phyloP scores from a whole-genome alignment of 140 eudicot species.

The Flaveria floridana region DNA sequence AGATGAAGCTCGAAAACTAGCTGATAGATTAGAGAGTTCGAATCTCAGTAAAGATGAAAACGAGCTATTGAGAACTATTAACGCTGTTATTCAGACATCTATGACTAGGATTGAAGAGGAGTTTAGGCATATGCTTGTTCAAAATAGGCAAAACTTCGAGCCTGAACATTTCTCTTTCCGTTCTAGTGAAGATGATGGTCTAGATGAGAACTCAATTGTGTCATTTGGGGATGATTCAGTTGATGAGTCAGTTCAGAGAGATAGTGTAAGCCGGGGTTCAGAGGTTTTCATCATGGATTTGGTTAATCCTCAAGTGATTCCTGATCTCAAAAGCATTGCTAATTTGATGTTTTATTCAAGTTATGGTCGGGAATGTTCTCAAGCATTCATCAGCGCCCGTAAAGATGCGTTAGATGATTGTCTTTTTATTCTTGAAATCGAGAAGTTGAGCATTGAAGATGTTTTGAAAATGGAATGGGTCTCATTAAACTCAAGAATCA shows the following conservation, averaged over 20 bases:
- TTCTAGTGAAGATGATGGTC: slow-evolving; percentile 71
- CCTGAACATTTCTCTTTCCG: slow-evolving; percentile 85
- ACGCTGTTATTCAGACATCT: slow-evolving; percentile 68
- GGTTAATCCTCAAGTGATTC: slow-evolving; percentile 61
- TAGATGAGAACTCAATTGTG: slow-evolving; percentile 53
- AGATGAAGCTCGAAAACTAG: slow-evolving; percentile 64
- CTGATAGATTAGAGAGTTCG: slow-evolving; percentile 51
- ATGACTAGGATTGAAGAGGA: slow-evolving; percentile 86
- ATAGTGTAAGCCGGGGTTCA: slow-evolving; percentile 61
- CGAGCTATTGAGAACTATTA: slow-evolving; percentile 45
- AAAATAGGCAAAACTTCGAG: slow-evolving; percentile 77
- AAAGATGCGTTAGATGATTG: slow-evolving; percentile 85
- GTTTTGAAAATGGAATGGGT: slow-evolving; percentile 89
- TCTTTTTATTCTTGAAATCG: slow-evolving; percentile 73
- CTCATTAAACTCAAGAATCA: slow-evolving; percentile 63
- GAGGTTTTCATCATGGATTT: slow-evolving; percentile 70
- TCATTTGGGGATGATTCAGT: slow-evolving; percentile 77
- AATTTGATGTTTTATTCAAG: slow-evolving; percentile 66
- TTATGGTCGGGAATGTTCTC: slow-evolving; percentile 78
- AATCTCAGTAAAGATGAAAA: slow-evolving; percentile 42
- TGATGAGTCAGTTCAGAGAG: slow-evolving; percentile 65
- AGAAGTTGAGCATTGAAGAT: slow-evolving; percentile 79
- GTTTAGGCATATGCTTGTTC: slow-evolving; percentile 70
- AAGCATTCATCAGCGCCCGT: slow-evolving; percentile 57
- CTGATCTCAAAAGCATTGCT: slow-evolving; percentile 70